Conservation (phyloP, 495 filamentous ascomycete species). For the Ramalina intermedia region DNA sequence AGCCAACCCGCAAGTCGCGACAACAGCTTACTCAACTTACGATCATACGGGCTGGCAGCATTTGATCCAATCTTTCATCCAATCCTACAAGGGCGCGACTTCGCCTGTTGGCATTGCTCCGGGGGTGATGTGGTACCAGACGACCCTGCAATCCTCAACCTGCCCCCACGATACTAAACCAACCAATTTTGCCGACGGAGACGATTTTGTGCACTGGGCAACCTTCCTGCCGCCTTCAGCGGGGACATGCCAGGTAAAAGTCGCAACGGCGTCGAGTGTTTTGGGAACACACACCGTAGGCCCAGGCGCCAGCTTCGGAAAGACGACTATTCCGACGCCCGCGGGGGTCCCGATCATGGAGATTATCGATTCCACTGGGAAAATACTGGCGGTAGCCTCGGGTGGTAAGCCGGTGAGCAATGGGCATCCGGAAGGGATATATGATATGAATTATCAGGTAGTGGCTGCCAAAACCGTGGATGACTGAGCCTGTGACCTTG, state of each 20-base stretch:
- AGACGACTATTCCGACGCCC: background rate
- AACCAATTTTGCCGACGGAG: background rate
- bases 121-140: slow-evolving; percentile 15
- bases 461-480: background rate
- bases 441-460: slow-evolving; percentile 16
- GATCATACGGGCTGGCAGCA: slow-evolving; percentile 23
- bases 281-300: too few species aligned
- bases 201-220: slow-evolving; percentile 13
- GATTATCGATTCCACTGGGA: slow-evolving; percentile 3
- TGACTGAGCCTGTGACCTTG: too few species aligned
- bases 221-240: slow-evolving; percentile 2
- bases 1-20: slow-evolving; percentile 15
- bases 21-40: slow-evolving; percentile 16
- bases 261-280: background rate
- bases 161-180: slow-evolving; percentile 1
- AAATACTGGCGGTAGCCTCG: slow-evolving; percentile 2
- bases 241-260: slow-evolving; percentile 3
- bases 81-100: slow-evolving; percentile 20
- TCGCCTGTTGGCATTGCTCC: background rate
- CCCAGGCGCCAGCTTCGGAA: too few species aligned
- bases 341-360: slow-evolving; percentile 9
- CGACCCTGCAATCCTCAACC: slow-evolving; percentile 3
- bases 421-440: slow-evolving; percentile 3
- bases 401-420: slow-evolving; percentile 3
- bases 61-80: slow-evolving; percentile 22